Evolutionary conservation across 2,329 filamentous ascomycete species (phyloP), one percentile per base, ranked within the genome.

Genomic region (Colletotrichum camelliae): DNA sequence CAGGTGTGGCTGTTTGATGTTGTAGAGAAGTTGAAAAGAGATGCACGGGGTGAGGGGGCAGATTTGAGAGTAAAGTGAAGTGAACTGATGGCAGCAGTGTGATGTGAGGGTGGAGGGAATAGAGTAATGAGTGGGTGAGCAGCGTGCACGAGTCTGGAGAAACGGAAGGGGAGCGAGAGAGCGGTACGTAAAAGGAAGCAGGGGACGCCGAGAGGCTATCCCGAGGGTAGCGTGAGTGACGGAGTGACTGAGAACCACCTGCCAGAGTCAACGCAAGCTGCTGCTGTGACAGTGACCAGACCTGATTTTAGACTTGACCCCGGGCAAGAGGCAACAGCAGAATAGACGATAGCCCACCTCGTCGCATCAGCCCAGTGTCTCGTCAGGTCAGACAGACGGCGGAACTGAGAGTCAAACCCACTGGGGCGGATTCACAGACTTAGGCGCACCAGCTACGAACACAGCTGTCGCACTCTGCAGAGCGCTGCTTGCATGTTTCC

Each of bases 111-210:
- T 69, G 74, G 70, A 76, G 70, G 70, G 60, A 24, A 69, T 61
- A 65, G 35, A 61, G 65, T 66, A 76, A 66, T 69, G 70, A 69
- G 74, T 74, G 74, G 74, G 70, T 35, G 62, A 62, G 43, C 33
- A 21, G 27, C n/a, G 69, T 72, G 73, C 55, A 67, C 64, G n/a
- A 75, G 39, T 55, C n/a, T 37, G 43, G 58, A 24, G 43, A 43
- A 27, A 39, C 55, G 48, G 70, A 67, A 64, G 43, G 70, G 35
- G 74, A 68, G 31, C 37, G 31, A 13, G 37, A 69, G 57, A 67
- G 43, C 55, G 65, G 58, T 74, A 73, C 62, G 73, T 75, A 75
- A 75, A 75, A 69, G 15, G 64, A 65, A 75, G 65, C 65, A 67
- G 64, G 64, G 57, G 64, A 62, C 43, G 58, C 70, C 65, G 70